These are phyloP conservation scores for Aspergillus flavus DNA, from an alignment of 2,329 filamentous ascomycete species.

Conservation along the genomic window DNA sequence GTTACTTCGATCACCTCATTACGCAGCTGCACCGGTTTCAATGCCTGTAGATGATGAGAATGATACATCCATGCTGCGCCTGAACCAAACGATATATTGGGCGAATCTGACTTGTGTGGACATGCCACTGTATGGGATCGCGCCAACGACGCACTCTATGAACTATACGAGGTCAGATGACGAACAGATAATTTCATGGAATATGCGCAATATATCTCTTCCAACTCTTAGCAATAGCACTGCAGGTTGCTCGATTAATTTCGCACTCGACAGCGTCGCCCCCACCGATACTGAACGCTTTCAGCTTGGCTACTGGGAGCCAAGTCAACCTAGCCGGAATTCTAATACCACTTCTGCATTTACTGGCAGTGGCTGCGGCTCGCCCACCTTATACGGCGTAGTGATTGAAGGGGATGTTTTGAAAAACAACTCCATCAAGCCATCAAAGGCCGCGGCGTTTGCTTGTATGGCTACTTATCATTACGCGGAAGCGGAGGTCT, in stretches of 20 bases:
- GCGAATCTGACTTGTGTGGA: slow-evolving; percentile 17
- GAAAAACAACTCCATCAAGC: neutral
- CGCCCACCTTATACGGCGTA: neutral
- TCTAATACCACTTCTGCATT: neutral
- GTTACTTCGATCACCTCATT: neutral
- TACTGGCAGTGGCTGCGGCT: neutral
- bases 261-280: neutral
- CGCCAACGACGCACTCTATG: neutral
- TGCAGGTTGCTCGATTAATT: neutral
- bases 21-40: slow-evolving; percentile 3
- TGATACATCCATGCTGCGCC: slow-evolving; percentile 3
- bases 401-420: neutral
- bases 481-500: slow-evolving; percentile 6
- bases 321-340: neutral
- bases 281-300: neutral
- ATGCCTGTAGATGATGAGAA: slow-evolving; percentile 11
- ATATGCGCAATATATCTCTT: neutral
- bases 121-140: neutral
- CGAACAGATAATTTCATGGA: neutral
- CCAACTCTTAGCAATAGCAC: neutral
- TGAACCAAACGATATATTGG: slow-evolving; percentile 25
- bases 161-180: neutral
- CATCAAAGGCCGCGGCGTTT: neutral
- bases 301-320: slow-evolving; percentile 14
- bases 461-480: slow-evolving; percentile 9